Evolutionary conservation across 176 grass and related monocot species (phyloP).

Genomic region (Bolboschoenus planiculmis): DNA sequence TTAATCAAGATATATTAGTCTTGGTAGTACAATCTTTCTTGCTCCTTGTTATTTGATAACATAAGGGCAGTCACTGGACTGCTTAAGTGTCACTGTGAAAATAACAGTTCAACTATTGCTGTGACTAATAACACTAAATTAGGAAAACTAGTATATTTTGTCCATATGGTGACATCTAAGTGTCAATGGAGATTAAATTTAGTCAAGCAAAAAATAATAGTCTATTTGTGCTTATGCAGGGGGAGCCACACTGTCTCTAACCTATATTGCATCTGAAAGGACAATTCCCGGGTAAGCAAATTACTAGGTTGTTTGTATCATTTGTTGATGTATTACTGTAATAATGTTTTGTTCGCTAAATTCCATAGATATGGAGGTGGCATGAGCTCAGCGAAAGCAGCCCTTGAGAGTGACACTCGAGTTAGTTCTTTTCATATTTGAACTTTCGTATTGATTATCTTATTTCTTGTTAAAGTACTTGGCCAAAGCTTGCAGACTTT

Average conservation of each 20-base stretch:
- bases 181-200: background rate
- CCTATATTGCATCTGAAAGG: constrained; percentile 92
- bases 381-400: constrained; percentile 93
- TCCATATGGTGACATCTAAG: background rate
- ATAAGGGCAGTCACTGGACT: background rate
- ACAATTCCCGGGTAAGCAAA: constrained; percentile 69
- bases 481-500: background rate
- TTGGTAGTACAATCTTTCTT: background rate
- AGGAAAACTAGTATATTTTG: background rate
- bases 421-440: constrained; percentile 29
- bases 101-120: background rate
- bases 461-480: background rate
- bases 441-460: background rate
- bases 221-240: constrained; percentile 36
- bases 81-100: background rate
- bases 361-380: constrained; percentile 69
- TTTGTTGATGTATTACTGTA: constrained; percentile 9
- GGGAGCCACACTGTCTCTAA: constrained; percentile 78
- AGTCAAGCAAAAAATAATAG: background rate
- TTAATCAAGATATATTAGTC: background rate
- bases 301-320: background rate
- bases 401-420: constrained; percentile 83
- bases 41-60: background rate
- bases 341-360: constrained; percentile 13
- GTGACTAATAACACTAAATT: background rate